These are phyloP conservation scores for Cydonia oblonga DNA, from an alignment of 331 rosid genomes.

Conservation along the genomic window DNA sequence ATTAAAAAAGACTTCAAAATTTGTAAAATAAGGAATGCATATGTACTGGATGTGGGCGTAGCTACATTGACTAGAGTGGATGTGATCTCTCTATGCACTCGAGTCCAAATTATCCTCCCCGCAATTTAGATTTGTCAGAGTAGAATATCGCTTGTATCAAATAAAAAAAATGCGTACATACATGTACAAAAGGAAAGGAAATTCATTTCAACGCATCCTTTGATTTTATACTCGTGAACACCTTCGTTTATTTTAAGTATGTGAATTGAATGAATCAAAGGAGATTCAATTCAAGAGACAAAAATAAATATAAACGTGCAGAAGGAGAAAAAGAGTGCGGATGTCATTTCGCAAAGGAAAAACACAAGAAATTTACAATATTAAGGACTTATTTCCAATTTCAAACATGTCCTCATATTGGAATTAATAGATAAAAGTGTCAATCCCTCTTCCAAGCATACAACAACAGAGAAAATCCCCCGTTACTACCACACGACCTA, in stretches of 20 bases:
- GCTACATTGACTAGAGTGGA: too few species aligned
- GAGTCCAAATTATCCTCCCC: neutral
- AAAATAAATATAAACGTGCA: too few species aligned
- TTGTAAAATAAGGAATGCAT: neutral
- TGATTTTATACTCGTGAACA: too few species aligned
- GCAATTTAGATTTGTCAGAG: too few species aligned
- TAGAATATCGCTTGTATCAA: neutral
- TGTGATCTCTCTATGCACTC: too few species aligned
- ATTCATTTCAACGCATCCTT: too few species aligned
- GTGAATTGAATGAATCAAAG: too few species aligned
- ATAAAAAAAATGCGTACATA: neutral
- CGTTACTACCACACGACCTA: constrained; percentile 48
- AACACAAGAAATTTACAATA: neutral
- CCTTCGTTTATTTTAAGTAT: too few species aligned
- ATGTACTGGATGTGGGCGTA: too few species aligned
- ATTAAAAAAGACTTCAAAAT: neutral
- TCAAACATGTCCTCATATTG: neutral
- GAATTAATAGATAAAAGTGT: neutral
- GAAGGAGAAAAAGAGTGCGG: neutral
- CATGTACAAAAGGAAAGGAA: too few species aligned
- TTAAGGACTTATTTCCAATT: neutral
- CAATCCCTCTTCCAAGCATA: constrained; percentile 64
- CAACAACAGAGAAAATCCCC: constrained; percentile 58
- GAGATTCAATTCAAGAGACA: too few species aligned
- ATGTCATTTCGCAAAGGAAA: neutral